Conservation (phyloP, 2,329 filamentous ascomycete species). For the Beauveria medogensis region DNA sequence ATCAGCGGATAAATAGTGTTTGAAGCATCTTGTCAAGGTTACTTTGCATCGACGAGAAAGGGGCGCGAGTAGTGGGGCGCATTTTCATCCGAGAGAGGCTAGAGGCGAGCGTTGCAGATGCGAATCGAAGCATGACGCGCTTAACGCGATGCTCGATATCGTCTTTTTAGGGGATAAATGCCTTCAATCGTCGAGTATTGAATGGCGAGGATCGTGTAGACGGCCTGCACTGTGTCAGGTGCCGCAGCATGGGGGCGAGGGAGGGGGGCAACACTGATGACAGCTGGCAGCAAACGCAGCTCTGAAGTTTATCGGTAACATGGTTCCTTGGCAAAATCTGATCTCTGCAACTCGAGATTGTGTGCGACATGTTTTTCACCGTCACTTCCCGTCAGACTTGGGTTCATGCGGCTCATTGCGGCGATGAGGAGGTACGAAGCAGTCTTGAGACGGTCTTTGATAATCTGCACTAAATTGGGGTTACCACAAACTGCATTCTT, state of each 20-base stretch:
- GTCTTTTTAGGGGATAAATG: too few relatives aligned
- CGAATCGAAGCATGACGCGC: not conserved
- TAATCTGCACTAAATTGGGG: not conserved
- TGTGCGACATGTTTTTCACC: too few relatives aligned
- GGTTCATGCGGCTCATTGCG: too few relatives aligned
- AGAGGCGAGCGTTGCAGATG: not conserved
- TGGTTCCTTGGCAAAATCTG: not conserved
- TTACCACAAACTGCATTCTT: not conserved
- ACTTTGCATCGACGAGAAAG: not conserved
- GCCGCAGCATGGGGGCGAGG: not conserved
- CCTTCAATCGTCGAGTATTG: not conserved
- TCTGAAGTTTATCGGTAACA: not conserved
- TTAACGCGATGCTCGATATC: not conserved
- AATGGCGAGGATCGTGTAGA: not conserved
- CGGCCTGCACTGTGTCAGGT: not conserved
- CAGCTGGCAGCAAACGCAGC: slow-evolving; percentile 2
- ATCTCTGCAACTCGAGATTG: not conserved
- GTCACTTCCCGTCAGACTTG: too few relatives aligned
- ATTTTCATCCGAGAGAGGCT: slow-evolving; percentile 6
- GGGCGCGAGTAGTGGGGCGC: slow-evolving; percentile 1
- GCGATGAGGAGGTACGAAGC: too few relatives aligned
- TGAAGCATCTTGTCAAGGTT: slow-evolving; percentile 4
- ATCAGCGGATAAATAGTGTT: not conserved
- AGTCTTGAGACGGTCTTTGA: not conserved
- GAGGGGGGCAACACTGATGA: not conserved